phyloP scores from a whole-genome alignment of 2,329 filamentous ascomycete species.

The Tolypocladium cylindrosporum region DNA sequence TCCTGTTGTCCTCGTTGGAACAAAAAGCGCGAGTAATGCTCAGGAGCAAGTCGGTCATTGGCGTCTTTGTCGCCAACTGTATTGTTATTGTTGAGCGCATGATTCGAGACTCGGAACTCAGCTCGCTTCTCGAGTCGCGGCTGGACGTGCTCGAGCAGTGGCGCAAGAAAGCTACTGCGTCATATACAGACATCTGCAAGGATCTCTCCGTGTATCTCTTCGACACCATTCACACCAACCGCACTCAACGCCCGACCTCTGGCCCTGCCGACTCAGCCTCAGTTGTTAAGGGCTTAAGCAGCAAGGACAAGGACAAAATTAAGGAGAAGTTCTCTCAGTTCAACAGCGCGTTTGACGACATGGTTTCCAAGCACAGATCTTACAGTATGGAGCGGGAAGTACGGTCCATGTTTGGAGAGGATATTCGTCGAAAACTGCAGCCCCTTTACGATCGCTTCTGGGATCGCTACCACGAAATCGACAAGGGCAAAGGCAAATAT shows the following conservation, averaged over 20 bases:
- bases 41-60: conserved; percentile 68
- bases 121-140: conserved; percentile 56
- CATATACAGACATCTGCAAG: conserved; percentile 81
- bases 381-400: conserved; percentile 90
- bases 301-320: conserved; percentile 91
- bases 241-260: conserved; percentile 60
- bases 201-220: conserved; percentile 78
- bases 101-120: conserved; percentile 72
- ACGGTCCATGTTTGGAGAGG: conserved; percentile 64
- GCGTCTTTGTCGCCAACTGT: conserved; percentile 86
- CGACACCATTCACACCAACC: conserved; percentile 86
- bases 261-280: conserved; percentile 71
- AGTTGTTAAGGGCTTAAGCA: conserved; percentile 72
- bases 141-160: conserved; percentile 65
- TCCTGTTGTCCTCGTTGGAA: conserved; percentile 65
- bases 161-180: conserved; percentile 74
- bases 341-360: conserved; percentile 82
- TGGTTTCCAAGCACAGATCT: conserved; percentile 71
- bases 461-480: conserved; percentile 94
- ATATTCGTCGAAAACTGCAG: conserved; percentile 86
- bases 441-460: conserved; percentile 92
- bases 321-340: conserved; percentile 94
- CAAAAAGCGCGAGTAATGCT: conserved; percentile 62
- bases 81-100: conserved; percentile 76
- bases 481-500: conserved; percentile 97